Base-by-base conservation (phyloP, 2,329 filamentous ascomycete genomes). In the Alternaria rosae region DNA sequence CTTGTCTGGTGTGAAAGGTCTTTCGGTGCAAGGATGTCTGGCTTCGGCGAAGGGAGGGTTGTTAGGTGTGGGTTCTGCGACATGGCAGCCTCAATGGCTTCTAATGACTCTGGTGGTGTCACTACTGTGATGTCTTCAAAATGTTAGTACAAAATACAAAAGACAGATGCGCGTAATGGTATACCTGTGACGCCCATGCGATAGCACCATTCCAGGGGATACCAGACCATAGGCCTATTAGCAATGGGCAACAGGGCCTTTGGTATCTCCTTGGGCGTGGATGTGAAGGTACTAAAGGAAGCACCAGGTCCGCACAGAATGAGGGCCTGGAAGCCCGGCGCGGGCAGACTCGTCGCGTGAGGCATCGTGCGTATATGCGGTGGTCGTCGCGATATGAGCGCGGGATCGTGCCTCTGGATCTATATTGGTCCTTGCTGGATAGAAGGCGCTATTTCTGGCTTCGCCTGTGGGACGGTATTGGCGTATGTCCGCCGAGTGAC, bases 211-310 rank as follows among this genome's bases (percentile, higher is more conserved):
- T 94, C 92, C 42, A 95, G 87, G 6, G 92, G 90, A 77, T 95
- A 95, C 91, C 92, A 94, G 47, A 95, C 90, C 92, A 95, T 95
- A 1, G 92, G 92, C 69, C 92, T 82, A 78, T 95, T 95, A 35
- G 92, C 92, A 62, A 95, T 91, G 6, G 92, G 92, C 8, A 95
- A 82, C 21, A 95, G 86, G 10, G 92, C 92, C 80, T 95, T 95
- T 10, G 92, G 92, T 64, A 92, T 89, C 75, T 94, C 90, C 80
- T 91, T 89, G 6, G 92, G 90, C 64, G 90, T 92, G 3, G 91
- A 89, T 2, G 91, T 94, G 77, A 95, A 94, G 1, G 92, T 94
- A 47, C 91, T 89, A 69, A 95, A 91, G 0, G 91, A 93, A 9
- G 90, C 92, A 57, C 92, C 92, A 23, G 92, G 92, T 4, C 92